These are phyloP conservation scores for Usnea hakonensis DNA, from an alignment of 495 filamentous ascomycete genomes.

Conservation along the genomic window DNA sequence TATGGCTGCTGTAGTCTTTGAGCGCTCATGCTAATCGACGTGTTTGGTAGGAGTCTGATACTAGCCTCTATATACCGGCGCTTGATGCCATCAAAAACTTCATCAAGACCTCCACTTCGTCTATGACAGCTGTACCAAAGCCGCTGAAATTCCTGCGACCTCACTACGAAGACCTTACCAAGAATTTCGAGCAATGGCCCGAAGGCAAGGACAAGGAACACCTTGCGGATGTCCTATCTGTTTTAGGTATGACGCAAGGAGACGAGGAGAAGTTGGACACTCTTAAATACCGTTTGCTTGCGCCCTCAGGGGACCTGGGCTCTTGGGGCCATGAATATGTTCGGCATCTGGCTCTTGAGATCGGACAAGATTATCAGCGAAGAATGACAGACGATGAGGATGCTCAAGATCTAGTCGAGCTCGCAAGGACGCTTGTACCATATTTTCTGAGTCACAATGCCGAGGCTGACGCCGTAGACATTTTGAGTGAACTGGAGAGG, in stretches of 20 bases:
- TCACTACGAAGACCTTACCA: constrained; percentile 80
- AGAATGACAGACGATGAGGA: constrained; percentile 58
- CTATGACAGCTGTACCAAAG: constrained; percentile 98
- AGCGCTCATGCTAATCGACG: constrained; percentile 9
- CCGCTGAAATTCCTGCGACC: constrained; percentile 96
- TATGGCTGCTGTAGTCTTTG: not conserved
- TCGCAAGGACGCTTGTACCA: constrained; percentile 77
- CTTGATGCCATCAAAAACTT: constrained; percentile 92
- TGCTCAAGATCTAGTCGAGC: constrained; percentile 66
- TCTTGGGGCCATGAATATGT: constrained; percentile 99
- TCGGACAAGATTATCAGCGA: constrained; percentile 85
- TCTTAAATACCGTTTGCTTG: constrained; percentile 85
- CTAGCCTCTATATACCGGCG: constrained; percentile 79
- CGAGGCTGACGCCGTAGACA: constrained; percentile 94
- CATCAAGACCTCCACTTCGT: constrained; percentile 97
- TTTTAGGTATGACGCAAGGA: constrained; percentile 98
- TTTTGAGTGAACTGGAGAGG: constrained; percentile 93
- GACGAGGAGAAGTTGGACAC: constrained; percentile 94
- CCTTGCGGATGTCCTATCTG: constrained; percentile 89
- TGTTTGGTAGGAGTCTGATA: constrained; percentile 65
- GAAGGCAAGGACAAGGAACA: constrained; percentile 77
- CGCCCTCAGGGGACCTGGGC: constrained; percentile 83
- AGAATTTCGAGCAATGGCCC: constrained; percentile 82
- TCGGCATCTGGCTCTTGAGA: constrained; percentile 88
- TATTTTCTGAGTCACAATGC: constrained; percentile 96